phyloP scores from a whole-genome alignment of 2,329 filamentous ascomycete genomes.

The Diplodia seriata region DNA sequence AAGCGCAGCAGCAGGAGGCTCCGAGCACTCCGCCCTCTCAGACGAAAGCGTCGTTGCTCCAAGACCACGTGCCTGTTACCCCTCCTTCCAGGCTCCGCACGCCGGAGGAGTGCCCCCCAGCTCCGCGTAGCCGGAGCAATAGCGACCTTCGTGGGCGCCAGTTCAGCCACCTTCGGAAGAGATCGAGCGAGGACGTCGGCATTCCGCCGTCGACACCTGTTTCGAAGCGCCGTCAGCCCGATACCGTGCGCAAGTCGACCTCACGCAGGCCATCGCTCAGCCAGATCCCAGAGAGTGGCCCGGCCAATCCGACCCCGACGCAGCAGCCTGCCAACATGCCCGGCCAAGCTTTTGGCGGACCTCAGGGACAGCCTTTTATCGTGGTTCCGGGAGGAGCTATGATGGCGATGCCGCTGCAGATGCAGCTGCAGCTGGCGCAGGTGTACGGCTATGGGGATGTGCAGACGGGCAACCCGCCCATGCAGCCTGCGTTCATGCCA shows the following conservation, averaged over 20 bases:
- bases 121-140: background rate
- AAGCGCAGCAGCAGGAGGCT: background rate
- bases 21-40: background rate
- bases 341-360: background rate
- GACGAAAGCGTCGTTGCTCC: background rate
- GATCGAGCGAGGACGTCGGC: conserved; percentile 2
- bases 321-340: background rate
- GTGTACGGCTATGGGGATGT: background rate
- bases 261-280: background rate
- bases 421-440: too few relatives aligned
- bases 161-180: conserved; percentile 1
- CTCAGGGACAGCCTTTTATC: background rate
- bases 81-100: background rate
- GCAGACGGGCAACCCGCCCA: background rate
- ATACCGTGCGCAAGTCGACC: background rate
- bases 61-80: background rate
- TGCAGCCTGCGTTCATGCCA: background rate
- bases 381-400: background rate
- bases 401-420: background rate
- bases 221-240: background rate
- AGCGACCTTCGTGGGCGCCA: background rate
- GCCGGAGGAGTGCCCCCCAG: background rate
- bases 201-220: background rate
- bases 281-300: background rate
- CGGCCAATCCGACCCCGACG: background rate